phyloP scores from a whole-genome alignment of 2,329 filamentous ascomycete genomes.

The Neonectria hederae region DNA sequence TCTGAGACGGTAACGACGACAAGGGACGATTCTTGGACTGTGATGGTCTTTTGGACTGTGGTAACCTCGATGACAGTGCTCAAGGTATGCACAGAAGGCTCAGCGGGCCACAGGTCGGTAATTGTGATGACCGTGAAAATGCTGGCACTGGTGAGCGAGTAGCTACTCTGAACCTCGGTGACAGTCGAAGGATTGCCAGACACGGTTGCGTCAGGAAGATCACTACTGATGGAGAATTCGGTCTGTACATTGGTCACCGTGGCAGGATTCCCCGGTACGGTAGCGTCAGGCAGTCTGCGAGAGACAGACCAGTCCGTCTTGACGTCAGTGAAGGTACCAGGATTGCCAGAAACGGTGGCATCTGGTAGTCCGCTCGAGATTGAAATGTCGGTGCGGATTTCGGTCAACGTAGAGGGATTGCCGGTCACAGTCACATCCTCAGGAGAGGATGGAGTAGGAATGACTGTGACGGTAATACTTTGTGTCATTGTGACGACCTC shows the following conservation, averaged over 20 bases:
- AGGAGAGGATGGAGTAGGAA: constrained; percentile 37
- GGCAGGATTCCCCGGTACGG: constrained; percentile 38
- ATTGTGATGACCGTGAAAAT: constrained; percentile 43
- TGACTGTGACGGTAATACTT: constrained; percentile 43
- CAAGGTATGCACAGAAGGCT: constrained; percentile 12
- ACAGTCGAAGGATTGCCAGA: constrained; percentile 45
- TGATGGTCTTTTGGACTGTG: constrained; percentile 41
- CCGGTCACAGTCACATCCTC: constrained; percentile 37
- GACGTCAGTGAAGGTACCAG: constrained; percentile 45
- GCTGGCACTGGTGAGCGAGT: constrained; percentile 30
- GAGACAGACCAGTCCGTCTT: constrained; percentile 39
- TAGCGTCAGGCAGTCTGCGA: constrained; percentile 33
- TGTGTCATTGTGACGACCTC: constrained; percentile 37
- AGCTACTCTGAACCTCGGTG: constrained; percentile 37
- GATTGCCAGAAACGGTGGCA: constrained; percentile 45
- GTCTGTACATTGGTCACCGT: constrained; percentile 45
- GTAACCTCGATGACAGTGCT: constrained; percentile 42
- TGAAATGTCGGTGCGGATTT: constrained; percentile 38
- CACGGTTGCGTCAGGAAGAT: constrained; percentile 47
- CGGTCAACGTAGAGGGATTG: constrained; percentile 41
- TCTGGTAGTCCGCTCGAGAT: constrained; percentile 43
- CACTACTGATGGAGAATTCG: constrained; percentile 40
- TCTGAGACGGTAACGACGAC: constrained; percentile 41
- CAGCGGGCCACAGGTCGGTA: constrained; percentile 43
- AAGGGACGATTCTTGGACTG: constrained; percentile 33